phyloP scores from a whole-genome alignment of 345 rosid species.

The Populus pruinosa region DNA sequence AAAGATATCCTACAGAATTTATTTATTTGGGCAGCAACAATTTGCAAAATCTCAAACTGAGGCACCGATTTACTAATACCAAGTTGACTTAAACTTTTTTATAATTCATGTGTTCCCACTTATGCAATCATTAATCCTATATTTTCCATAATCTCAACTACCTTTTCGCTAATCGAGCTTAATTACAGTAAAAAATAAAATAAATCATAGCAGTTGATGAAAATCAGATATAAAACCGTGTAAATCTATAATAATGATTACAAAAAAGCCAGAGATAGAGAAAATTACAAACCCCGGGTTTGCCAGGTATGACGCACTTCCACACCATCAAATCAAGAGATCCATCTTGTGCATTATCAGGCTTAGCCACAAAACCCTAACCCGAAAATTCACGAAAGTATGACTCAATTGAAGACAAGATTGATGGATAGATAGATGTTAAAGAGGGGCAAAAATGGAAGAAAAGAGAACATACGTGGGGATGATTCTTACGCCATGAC shows the following conservation, averaged over 20 bases:
- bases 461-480: background rate
- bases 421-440: background rate
- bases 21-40: background rate
- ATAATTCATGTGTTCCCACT: background rate
- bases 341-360: slow-evolving; percentile 4
- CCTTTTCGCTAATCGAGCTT: background rate
- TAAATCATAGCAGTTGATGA: no score
- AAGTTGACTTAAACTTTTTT: background rate
- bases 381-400: background rate
- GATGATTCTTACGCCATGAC: slow-evolving; percentile 16
- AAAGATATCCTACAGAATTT: background rate
- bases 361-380: slow-evolving; percentile 17
- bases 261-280: background rate
- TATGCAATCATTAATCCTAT: background rate
- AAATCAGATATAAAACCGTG: background rate
- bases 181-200: background rate
- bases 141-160: background rate
- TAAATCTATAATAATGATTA: background rate
- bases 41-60: background rate
- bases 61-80: background rate
- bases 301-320: slow-evolving; percentile 17
- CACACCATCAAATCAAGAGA: slow-evolving; percentile 12
- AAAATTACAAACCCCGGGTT: slow-evolving; percentile 4
- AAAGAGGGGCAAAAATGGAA: background rate
- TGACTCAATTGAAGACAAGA: background rate